These are phyloP conservation scores for Niveomyces coronatus DNA, from an alignment of 2,329 filamentous ascomycete genomes.

Conservation along the genomic window DNA sequence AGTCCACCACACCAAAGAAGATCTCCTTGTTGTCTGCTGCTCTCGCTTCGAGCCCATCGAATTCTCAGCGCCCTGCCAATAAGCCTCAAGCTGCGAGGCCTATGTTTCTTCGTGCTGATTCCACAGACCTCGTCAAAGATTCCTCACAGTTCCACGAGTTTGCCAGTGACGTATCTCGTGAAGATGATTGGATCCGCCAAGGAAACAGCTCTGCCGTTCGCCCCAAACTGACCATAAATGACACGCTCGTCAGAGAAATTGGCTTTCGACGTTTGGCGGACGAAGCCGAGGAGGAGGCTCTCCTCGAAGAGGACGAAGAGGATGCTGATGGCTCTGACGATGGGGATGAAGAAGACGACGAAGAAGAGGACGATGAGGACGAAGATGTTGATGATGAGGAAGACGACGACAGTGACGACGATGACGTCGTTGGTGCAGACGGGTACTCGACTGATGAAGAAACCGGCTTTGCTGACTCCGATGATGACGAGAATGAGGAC, in stretches of 20 bases:
- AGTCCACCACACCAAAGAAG: slow-evolving; percentile 21
- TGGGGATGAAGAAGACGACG: slow-evolving; percentile 36
- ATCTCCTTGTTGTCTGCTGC: slow-evolving; percentile 15
- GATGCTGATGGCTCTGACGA: slow-evolving; percentile 32
- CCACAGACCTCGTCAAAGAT: slow-evolving; percentile 41
- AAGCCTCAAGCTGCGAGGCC: slow-evolving; percentile 19
- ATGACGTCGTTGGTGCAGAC: slow-evolving; percentile 42
- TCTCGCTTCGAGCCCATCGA: slow-evolving; percentile 15
- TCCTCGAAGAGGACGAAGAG: slow-evolving; percentile 58
- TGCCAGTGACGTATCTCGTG: slow-evolving; percentile 67
- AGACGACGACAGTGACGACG: slow-evolving; percentile 41
- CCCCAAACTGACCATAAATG: slow-evolving; percentile 73
- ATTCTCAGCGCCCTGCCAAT: slow-evolving; percentile 13
- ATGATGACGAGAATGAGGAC: slow-evolving; percentile 51
- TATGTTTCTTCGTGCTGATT: slow-evolving; percentile 41
- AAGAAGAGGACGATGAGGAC: slow-evolving; percentile 40
- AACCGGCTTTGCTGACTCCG: slow-evolving; percentile 57
- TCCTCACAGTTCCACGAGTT: slow-evolving; percentile 78
- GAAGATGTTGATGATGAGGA: slow-evolving; percentile 42
- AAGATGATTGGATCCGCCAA: slow-evolving; percentile 82
- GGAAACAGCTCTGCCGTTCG: slow-evolving; percentile 49
- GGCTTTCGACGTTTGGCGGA: slow-evolving; percentile 75
- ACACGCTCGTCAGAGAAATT: slow-evolving; percentile 84
- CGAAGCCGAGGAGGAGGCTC: slow-evolving; percentile 84
- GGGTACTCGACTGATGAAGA: slow-evolving; percentile 69